These are phyloP conservation scores for Aurinia saxatilis DNA, from an alignment of 345 rosid species.

Conservation along the genomic window DNA sequence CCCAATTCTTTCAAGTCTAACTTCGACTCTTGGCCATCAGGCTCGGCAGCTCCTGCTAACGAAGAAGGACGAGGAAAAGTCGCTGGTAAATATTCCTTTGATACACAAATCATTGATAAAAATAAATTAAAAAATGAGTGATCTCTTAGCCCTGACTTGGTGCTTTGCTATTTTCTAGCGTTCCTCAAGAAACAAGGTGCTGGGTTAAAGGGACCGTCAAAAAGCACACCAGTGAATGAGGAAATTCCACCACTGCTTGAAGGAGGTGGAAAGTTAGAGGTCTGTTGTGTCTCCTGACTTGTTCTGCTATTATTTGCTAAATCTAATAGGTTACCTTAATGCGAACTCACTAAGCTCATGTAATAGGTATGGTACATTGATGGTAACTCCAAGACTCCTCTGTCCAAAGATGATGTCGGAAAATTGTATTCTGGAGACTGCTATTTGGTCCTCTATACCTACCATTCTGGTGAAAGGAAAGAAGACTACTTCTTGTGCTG, in stretches of 20 bases:
- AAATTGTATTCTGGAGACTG: conserved; percentile 95
- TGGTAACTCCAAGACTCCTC: conserved; percentile 66
- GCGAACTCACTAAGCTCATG: conserved; percentile 1
- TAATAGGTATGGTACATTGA: conserved; percentile 84
- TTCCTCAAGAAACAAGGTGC: conserved; percentile 93
- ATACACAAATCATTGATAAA: conserved; percentile 3
- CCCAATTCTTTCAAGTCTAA: conserved; percentile 81
- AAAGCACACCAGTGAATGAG: conserved; percentile 69
- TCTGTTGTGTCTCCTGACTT: conserved; percentile 24
- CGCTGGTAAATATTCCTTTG: conserved; percentile 54
- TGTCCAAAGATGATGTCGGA: conserved; percentile 78
- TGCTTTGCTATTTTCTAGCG: conserved; percentile 41
- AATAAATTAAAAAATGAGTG: not conserved
- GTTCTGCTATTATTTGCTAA: not conserved
- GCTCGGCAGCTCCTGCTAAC: conserved; percentile 63
- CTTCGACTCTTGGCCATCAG: conserved; percentile 96
- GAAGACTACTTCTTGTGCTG: conserved; percentile 89
- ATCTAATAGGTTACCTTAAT: not conserved
- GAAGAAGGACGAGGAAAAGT: conserved; percentile 99
- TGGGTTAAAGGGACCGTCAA: conserved; percentile 73
- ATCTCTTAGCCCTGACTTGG: not conserved
- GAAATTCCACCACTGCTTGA: conserved; percentile 95
- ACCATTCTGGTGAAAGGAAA: conserved; percentile 93
- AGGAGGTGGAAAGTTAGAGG: conserved; percentile 98
- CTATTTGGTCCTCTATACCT: conserved; percentile 81